phyloP scores from a whole-genome alignment of 1,139 yeast species.

The Blastobotrys persicus region DNA sequence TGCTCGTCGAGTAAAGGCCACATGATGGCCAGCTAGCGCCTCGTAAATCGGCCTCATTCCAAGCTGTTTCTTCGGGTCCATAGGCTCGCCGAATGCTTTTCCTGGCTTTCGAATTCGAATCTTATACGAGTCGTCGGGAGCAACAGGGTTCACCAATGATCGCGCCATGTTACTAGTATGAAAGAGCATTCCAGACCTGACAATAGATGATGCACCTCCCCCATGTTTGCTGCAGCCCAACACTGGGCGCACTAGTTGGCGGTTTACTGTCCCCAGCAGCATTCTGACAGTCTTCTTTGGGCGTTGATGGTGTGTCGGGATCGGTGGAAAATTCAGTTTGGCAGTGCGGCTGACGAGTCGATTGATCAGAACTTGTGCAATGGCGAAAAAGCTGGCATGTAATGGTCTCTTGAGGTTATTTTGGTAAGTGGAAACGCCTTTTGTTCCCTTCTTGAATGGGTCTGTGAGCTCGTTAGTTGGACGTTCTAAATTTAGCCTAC shows the following conservation, averaged over 20 bases:
- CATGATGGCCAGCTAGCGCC: constrained; percentile 37
- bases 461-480: too few relatives aligned
- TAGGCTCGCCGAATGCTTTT: constrained; percentile 36
- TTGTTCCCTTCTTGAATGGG: too few relatives aligned
- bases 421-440: too few relatives aligned
- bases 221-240: neutral
- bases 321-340: neutral
- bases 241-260: neutral
- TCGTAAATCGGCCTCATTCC: constrained; percentile 36
- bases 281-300: too few relatives aligned
- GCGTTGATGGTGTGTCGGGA: neutral
- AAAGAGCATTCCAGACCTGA: constrained; percentile 1
- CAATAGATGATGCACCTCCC: neutral
- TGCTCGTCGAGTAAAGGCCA: constrained; percentile 40
- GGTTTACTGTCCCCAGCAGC: neutral
- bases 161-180: constrained; percentile 11
- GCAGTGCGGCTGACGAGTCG: neutral
- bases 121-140: constrained; percentile 33
- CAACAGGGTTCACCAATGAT: constrained; percentile 32
- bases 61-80: constrained; percentile 33
- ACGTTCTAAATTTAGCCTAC: too few relatives aligned
- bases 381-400: too few relatives aligned
- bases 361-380: too few relatives aligned
- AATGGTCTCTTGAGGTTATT: too few relatives aligned
- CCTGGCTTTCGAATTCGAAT: constrained; percentile 37